Base-by-base conservation (phyloP, 2,329 filamentous ascomycete species). In the Colletotrichum tropicale region DNA sequence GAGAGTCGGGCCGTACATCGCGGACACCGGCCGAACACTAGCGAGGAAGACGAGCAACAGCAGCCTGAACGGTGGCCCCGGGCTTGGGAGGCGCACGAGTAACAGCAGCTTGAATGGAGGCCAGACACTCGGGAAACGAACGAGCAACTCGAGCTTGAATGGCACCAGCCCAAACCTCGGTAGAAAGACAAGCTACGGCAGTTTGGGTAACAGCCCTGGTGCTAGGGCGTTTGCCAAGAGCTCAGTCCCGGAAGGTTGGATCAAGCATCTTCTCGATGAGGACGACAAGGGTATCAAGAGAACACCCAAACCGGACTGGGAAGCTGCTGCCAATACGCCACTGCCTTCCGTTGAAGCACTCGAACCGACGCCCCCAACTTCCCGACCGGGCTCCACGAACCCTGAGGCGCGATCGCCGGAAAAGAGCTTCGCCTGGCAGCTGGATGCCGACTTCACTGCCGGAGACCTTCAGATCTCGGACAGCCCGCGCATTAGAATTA, bases 401-500 rank as follows among this genome's bases (percentile, higher is more conserved):
- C 38, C 69, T 69, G 61, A 76, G 65, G 70, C 78, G 65, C 69
- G 70, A 8, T 89, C 88, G 0, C 89, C 89, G 0, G 87, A 88
- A 67, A 90, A 89, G 81, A 89, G 87, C 78, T 89, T 87, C 72
- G 88, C 86, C 9, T 92, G 90, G 90, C 84, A 91, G 71, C 81
- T 91, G 8, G 90, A 92, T 38, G 87, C 88, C 7, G 90, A 92
- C 70, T 91, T 92, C 77, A 91, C 90, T 1, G 90, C 87, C 13
- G 86, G 87, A 56, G 90, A 91, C 74, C 75, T 91, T 52, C 89
- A 91, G 73, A 80, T 89, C 38, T 92, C 90, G 0, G 85, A 89
- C 77, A 92, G 90, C 76, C 90, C 90, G n/a, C 87, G 88, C 36
- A 86, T 91, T 67, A 84, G 81, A 32, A 82, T 86, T 26, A 81